These are phyloP conservation scores for Gloeophyllum trabeum DNA, from an alignment of 768 basidiomycete species.

Conservation along the genomic window DNA sequence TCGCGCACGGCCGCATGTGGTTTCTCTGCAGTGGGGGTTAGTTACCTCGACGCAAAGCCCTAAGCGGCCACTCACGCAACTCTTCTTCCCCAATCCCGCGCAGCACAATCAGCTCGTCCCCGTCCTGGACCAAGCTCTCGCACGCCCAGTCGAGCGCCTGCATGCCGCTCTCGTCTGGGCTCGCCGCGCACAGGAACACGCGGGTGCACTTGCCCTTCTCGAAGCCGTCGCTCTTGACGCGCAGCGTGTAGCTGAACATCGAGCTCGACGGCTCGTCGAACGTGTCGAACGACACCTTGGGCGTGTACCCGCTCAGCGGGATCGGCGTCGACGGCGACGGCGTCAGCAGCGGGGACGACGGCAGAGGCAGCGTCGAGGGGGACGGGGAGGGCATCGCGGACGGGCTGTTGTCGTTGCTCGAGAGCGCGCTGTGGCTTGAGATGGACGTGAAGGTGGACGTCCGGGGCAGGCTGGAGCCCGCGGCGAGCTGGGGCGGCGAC, in stretches of 20 bases:
- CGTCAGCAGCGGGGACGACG: constrained; percentile 10
- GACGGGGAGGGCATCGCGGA: too few species aligned
- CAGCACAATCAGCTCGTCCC: constrained; percentile 89
- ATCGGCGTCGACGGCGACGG: constrained; percentile 16
- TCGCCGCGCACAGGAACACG: constrained; percentile 84
- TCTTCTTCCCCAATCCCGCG: constrained; percentile 85
- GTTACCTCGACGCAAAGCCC: not conserved
- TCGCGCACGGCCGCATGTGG: constrained; percentile 71
- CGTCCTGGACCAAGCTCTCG: constrained; percentile 72
- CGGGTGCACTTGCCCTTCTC: constrained; percentile 64
- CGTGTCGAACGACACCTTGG: constrained; percentile 80
- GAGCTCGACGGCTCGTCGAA: constrained; percentile 72
- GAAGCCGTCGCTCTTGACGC: constrained; percentile 79
- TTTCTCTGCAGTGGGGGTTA: constrained; percentile 34
- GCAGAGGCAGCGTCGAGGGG: constrained; percentile 9
- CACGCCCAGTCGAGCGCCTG: constrained; percentile 93
- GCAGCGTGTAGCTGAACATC: constrained; percentile 84
- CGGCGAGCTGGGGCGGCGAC: constrained; percentile 6
- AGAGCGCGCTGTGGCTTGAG: constrained; percentile 10
- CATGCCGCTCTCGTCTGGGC: constrained; percentile 77
- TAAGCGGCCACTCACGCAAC: constrained; percentile 37
- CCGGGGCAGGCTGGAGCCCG: constrained; percentile 1
- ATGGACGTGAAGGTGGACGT: not conserved
- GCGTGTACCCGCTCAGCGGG: constrained; percentile 25
- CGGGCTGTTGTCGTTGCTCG: constrained; percentile 14